Conservation (phyloP, 2,329 filamentous ascomycete species). For the Herpotrichia juniperi region DNA sequence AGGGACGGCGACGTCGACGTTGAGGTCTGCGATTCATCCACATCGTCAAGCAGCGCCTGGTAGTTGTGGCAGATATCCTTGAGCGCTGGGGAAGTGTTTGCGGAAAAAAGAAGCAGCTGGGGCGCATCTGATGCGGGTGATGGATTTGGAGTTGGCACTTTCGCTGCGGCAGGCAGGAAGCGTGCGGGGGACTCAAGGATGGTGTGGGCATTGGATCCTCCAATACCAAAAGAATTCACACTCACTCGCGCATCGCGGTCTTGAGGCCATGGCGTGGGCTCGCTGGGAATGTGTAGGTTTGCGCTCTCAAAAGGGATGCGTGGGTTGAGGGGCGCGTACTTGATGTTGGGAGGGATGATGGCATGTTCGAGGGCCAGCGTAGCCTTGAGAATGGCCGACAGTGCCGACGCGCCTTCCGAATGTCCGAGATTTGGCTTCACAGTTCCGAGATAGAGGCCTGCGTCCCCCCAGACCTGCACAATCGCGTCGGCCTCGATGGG, state of each 20-base stretch:
- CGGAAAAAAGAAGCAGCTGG: not conserved
- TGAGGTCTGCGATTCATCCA: too few relatives aligned
- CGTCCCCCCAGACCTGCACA: not conserved
- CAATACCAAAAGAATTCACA: slow-evolving; percentile 26
- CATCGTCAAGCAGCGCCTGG: too few relatives aligned
- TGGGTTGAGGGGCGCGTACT: slow-evolving; percentile 20
- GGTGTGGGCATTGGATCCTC: slow-evolving; percentile 26
- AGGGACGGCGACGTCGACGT: too few relatives aligned
- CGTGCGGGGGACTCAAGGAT: slow-evolving; percentile 19
- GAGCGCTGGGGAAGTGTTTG: not conserved
- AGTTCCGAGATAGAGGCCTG: not conserved
- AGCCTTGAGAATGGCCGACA: too few relatives aligned
- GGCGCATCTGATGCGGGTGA: too few relatives aligned
- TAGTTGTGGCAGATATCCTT: not conserved
- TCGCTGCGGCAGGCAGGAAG: too few relatives aligned
- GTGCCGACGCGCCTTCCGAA: too few relatives aligned
- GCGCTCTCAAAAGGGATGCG: slow-evolving; percentile 11
- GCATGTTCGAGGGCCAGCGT: too few relatives aligned
- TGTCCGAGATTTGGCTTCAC: not conserved
- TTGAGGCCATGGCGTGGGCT: slow-evolving; percentile 14
- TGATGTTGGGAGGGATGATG: slow-evolving; percentile 34
- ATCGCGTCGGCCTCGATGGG: slow-evolving; percentile 15
- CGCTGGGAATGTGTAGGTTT: not conserved
- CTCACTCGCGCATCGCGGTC: slow-evolving; percentile 8
- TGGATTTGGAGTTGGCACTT: too few relatives aligned